These are phyloP conservation scores for Trichoderma koningiopsis DNA, from an alignment of 2,329 filamentous ascomycete genomes.

Conservation along the genomic window DNA sequence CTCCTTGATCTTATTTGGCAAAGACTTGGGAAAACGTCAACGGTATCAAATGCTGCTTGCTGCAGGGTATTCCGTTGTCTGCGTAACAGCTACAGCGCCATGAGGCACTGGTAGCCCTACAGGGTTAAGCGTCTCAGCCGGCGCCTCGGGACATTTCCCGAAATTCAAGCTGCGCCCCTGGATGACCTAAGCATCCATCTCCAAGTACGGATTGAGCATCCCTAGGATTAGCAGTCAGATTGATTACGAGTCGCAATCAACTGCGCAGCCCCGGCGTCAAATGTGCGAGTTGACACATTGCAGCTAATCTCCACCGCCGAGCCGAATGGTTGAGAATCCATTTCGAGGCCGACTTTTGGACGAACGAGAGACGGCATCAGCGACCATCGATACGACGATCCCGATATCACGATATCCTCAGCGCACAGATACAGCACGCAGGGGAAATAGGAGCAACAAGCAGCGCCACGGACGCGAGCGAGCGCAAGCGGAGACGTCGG, in stretches of 20 bases:
- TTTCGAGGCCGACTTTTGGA: slow-evolving; percentile 2
- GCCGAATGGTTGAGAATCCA: slow-evolving; percentile 15
- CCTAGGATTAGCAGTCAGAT: slow-evolving; percentile 2
- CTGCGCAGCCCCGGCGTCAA: neutral
- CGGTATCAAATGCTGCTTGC: neutral
- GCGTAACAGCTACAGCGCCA: neutral
- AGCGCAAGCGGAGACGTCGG: neutral
- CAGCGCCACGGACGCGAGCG: neutral
- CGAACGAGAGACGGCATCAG: neutral
- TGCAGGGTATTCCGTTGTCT: neutral
- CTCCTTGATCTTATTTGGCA: neutral
- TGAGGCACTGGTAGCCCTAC: neutral
- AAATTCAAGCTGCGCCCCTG: slow-evolving; percentile 28
- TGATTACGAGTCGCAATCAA: neutral
- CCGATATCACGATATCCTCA: neutral
- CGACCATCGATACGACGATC: neutral
- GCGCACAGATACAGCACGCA: neutral
- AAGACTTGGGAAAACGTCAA: neutral
- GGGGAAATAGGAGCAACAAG: neutral
- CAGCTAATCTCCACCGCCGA: slow-evolving; percentile 22
- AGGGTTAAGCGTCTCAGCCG: slow-evolving; percentile 10
- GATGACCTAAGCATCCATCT: slow-evolving; percentile 33
- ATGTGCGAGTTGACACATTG: slow-evolving; percentile 22
- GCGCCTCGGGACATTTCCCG: slow-evolving; percentile 19
- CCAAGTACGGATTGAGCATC: neutral